Conservation (phyloP, 2,329 filamentous ascomycete genomes). For the Cordyceps cateniannulata region DNA sequence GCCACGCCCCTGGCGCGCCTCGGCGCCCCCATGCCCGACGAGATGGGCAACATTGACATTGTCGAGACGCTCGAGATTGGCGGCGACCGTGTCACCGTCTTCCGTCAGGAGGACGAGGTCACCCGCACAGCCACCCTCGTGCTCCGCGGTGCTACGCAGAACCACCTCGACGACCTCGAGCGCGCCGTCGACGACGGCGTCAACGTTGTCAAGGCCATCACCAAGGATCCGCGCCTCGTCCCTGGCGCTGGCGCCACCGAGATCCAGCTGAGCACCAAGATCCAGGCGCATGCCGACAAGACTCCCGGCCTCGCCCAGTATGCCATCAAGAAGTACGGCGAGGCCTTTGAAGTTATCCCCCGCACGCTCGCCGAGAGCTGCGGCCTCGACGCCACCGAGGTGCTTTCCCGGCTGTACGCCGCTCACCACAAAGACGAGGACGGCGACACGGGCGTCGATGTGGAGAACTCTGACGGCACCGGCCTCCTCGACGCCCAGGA, state of each 20-base stretch:
- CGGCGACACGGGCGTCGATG: constrained; percentile 89
- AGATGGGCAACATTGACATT: constrained; percentile 92
- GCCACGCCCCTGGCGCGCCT: constrained; percentile 93
- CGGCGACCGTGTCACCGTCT: constrained; percentile 95
- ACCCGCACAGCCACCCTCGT: constrained; percentile 93
- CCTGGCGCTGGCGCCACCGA: constrained; percentile 93
- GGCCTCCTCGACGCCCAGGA: constrained; percentile 82
- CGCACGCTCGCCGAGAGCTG: constrained; percentile 91
- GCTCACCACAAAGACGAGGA: constrained; percentile 84
- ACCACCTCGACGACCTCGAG: constrained; percentile 95
- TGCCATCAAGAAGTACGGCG: constrained; percentile 93
- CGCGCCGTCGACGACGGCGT: constrained; percentile 96
- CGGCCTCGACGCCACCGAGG: constrained; percentile 94
- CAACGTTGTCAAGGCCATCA: constrained; percentile 98
- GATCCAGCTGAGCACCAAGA: constrained; percentile 85
- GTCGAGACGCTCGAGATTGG: constrained; percentile 98
- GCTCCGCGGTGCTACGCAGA: constrained; percentile 91
- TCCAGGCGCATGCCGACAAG: constrained; percentile 85
- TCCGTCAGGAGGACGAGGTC: constrained; percentile 89
- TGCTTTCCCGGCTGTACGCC: constrained; percentile 85
- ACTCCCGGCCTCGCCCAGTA: constrained; percentile 91
- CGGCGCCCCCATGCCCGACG: constrained; percentile 98
- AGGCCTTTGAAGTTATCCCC: constrained; percentile 96
- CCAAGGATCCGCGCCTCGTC: constrained; percentile 82
- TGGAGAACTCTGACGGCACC: constrained; percentile 77